Base-by-base conservation (phyloP, 805 yeast genomes). In the Blastobotrys americana region DNA sequence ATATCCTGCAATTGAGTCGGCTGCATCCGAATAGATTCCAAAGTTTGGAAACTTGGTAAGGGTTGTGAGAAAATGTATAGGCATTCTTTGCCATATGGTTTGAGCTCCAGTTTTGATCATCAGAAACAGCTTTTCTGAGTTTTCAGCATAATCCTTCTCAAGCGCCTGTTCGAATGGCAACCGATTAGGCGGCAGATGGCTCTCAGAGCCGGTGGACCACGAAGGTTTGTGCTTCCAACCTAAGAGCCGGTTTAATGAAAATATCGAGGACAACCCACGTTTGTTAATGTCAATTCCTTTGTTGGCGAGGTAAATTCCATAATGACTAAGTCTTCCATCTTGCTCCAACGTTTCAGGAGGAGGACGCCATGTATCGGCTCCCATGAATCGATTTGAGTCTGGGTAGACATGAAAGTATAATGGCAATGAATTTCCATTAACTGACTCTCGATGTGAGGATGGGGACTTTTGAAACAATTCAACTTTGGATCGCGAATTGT, bases 1-100 rank as follows among this genome's bases (percentile, higher is more conserved):
- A 3, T 97, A 89, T 47, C 98, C 98, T 2, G 55, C 59, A 10
- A 66, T 44, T 5, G 47, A 34, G 25, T 55, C 63, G 3, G 55
- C 59, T 9, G 52, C 45, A 45, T 64, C 69, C 13, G 65, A 57
- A 49, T 63, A 66, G 17, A 66, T 34, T 16, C 50, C 60, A 39
- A 56, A 58, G 45, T 61, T 45, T 5, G 57, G 59, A 22, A 60
- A 50, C 21, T 53, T 44, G 1, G 57, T 50, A 6, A 65, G 43
- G 4, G 66, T 57, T 2, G 67, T 60, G 36, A 49, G 36, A 28
- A 61, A 34, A 36, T 66, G 70, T 9, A 58, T 45, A 8, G 68
- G 68, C 40, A 63, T 23, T 5, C 68, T 59, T n/a, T 52, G 40
- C 65, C 65, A 59, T 31, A 56, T 43, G 2, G 57, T 61, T 3